These are phyloP conservation scores for Saccharomyces paradoxus DNA, from an alignment of 805 yeast genomes.

Conservation along the genomic window DNA sequence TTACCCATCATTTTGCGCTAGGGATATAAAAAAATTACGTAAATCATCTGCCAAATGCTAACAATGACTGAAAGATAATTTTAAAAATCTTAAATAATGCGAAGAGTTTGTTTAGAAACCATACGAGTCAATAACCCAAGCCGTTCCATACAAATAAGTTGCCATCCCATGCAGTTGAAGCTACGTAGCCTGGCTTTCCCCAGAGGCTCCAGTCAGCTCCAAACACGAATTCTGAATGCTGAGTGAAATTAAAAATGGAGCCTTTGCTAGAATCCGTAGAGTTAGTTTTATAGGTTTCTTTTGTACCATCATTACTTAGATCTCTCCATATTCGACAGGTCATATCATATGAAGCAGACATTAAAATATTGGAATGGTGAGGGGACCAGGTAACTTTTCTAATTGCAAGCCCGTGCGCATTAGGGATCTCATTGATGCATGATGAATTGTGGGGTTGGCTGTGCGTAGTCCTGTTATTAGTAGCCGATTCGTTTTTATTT, in stretches of 20 bases:
- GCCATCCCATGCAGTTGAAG: constrained; percentile 94
- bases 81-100: neutral
- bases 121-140: constrained; percentile 2
- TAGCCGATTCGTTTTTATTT: neutral
- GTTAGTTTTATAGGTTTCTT: constrained; percentile 37
- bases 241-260: constrained; percentile 48
- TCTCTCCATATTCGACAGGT: constrained; percentile 82
- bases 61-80: neutral
- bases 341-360: constrained; percentile 88
- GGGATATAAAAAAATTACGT: neutral
- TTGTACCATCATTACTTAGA: constrained; percentile 49
- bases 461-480: neutral
- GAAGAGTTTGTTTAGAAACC: neutral
- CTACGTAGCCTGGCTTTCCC: constrained; percentile 96
- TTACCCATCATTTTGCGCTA: neutral
- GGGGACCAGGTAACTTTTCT: constrained; percentile 84
- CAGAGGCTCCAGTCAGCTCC: constrained; percentile 94
- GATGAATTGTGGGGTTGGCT: constrained; percentile 36
- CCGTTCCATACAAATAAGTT: constrained; percentile 87
- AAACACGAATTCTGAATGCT: constrained; percentile 81
- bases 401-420: constrained; percentile 80
- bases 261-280: constrained; percentile 43
- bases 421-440: constrained; percentile 69
- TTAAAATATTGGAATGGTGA: constrained; percentile 59
- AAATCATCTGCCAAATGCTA: neutral